These are phyloP conservation scores for Coemansia sp. DNA, from an alignment of 192 early-diverging fungal genomes.

Conservation along the genomic window DNA sequence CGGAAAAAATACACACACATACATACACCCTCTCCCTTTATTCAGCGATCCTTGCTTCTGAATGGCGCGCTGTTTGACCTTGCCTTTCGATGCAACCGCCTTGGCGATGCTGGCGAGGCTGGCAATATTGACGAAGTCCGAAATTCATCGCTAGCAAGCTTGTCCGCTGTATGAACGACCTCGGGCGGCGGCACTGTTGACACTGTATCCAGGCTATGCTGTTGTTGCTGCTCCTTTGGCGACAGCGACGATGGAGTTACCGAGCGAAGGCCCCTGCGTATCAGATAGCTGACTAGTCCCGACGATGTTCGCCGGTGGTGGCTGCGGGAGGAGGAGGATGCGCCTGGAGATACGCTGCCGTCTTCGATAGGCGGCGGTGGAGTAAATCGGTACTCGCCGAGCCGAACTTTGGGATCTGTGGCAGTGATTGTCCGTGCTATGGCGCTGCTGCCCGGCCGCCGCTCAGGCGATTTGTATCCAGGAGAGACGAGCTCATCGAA, in stretches of 20 bases:
- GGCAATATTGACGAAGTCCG: not conserved
- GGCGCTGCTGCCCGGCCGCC: not conserved
- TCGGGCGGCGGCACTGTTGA: not conserved
- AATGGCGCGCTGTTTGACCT: constrained; percentile 2
- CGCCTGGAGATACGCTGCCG: constrained; percentile 4
- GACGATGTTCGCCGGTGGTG: constrained; percentile 48
- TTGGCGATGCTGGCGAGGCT: not conserved
- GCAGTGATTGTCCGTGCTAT: not conserved
- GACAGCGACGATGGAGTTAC: constrained; percentile 14
- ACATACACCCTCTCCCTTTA: not conserved
- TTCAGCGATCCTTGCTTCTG: not conserved
- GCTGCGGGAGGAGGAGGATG: not conserved
- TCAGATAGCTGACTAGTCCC: constrained; percentile 43
- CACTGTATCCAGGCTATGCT: not conserved
- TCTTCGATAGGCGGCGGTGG: constrained; percentile 7
- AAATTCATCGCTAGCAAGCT: not conserved
- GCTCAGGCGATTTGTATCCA: constrained; percentile 3
- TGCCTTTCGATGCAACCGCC: constrained; percentile 1
- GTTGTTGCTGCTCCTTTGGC: constrained; percentile 3
- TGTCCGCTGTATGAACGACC: not conserved
- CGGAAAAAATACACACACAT: no score
- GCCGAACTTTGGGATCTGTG: constrained; percentile 12
- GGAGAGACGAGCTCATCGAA: constrained; percentile 51
- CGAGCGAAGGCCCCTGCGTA: constrained; percentile 40
- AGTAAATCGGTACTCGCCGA: constrained; percentile 23